These are phyloP conservation scores for Colletotrichum orbiculare DNA, from an alignment of 2,329 filamentous ascomycete species.

Conservation along the genomic window DNA sequence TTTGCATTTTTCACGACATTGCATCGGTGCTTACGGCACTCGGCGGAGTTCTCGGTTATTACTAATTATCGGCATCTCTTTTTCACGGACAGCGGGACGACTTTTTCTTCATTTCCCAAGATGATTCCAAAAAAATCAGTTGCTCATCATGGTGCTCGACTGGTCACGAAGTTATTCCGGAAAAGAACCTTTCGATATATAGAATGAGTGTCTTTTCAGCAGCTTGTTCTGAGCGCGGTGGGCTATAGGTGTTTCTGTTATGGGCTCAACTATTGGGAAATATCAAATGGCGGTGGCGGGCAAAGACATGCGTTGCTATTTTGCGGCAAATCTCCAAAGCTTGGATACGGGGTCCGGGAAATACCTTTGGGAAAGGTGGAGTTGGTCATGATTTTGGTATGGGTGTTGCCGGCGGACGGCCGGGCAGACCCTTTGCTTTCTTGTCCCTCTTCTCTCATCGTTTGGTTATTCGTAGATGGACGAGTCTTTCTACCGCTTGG, in stretches of 20 bases:
- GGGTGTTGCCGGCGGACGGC: conserved; percentile 29
- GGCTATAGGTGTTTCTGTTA: conserved; percentile 51
- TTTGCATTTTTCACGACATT: conserved; percentile 58
- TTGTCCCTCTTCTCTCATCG: conserved; percentile 32
- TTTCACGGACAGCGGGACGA: conserved; percentile 49
- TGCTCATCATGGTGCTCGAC: conserved; percentile 46
- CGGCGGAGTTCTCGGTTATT: conserved; percentile 56
- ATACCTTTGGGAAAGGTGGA: conserved; percentile 46
- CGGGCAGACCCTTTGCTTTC: conserved; percentile 19
- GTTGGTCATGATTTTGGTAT: conserved; percentile 45
- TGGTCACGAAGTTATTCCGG: conserved; percentile 40
- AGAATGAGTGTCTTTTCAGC: conserved; percentile 56
- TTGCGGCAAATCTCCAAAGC: conserved; percentile 42
- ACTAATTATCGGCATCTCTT: conserved; percentile 41
- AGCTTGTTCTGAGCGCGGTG: conserved; percentile 41
- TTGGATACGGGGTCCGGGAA: conserved; percentile 42
- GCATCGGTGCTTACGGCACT: conserved; percentile 58
- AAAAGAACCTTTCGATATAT: conserved; percentile 62
- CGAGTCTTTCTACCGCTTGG: conserved; percentile 21
- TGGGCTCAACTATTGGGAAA: conserved; percentile 46
- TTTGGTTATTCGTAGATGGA: conserved; percentile 32
- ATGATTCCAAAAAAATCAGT: conserved; percentile 53
- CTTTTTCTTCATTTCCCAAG: conserved; percentile 49
- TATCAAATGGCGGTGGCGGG: conserved; percentile 46
- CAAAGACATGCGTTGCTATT: conserved; percentile 47